Evolutionary conservation across 495 filamentous ascomycete species (phyloP).

Genomic region (Neurospora sp.): DNA sequence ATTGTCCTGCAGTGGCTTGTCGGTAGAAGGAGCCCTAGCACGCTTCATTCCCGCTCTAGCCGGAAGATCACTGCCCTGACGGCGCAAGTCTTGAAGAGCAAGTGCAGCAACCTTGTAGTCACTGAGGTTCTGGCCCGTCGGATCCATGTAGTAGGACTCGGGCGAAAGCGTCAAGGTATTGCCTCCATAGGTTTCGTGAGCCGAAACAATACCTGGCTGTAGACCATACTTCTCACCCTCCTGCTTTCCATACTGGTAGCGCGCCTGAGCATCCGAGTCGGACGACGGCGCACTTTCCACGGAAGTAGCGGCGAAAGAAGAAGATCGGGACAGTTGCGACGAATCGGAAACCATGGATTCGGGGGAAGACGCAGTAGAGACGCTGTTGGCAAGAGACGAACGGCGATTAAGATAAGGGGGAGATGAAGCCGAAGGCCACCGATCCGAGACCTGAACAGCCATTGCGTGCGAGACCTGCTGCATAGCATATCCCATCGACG

Average conservation of each 20-base stretch:
- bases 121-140: slow-evolving; percentile 43
- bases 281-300: slow-evolving; percentile 55
- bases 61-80: slow-evolving; percentile 11
- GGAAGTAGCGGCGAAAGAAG: slow-evolving; percentile 62
- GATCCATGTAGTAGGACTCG: slow-evolving; percentile 43
- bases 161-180: slow-evolving; percentile 49
- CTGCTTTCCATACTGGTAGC: slow-evolving; percentile 64
- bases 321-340: slow-evolving; percentile 63
- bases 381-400: slow-evolving; percentile 66
- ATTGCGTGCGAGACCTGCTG: slow-evolving; percentile 57
- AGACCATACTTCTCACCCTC: slow-evolving; percentile 41
- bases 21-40: slow-evolving; percentile 57
- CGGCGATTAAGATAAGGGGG: slow-evolving; percentile 53
- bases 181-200: slow-evolving; percentile 45
- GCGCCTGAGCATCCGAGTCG: slow-evolving; percentile 74
- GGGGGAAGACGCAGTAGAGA: slow-evolving; percentile 71
- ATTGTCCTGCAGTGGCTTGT: slow-evolving; percentile 58
- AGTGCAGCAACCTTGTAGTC: slow-evolving; percentile 45
- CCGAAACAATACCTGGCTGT: slow-evolving; percentile 38
- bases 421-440: slow-evolving; percentile 49
- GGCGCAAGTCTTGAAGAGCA: slow-evolving; percentile 55
- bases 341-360: slow-evolving; percentile 86
- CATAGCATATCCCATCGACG: slow-evolving; percentile 74
- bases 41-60: slow-evolving; percentile 47
- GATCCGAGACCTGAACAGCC: slow-evolving; percentile 43